Evolutionary conservation across 2,329 filamentous ascomycete genomes (phyloP).

Genomic region (Trichoderma asperellum): DNA sequence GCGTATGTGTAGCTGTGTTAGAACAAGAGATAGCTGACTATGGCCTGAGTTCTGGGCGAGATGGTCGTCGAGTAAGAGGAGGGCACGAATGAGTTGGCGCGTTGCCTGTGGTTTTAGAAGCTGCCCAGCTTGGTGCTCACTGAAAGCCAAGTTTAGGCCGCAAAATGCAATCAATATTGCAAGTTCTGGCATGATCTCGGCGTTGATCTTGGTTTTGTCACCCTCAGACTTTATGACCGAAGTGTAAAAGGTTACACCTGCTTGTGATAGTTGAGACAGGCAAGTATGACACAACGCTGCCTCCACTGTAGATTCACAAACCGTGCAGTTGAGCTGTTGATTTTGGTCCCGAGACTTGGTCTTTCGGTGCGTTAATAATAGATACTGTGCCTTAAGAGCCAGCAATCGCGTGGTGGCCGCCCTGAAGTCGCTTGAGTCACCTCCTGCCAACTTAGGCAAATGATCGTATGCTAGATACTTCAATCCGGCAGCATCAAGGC

Average conservation of each 20-base stretch:
- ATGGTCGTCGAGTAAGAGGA: conserved; percentile 55
- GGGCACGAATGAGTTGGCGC: conserved; percentile 51
- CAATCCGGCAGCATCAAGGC: conserved; percentile 47
- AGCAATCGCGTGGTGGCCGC: conserved; percentile 42
- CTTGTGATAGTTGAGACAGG: conserved; percentile 34
- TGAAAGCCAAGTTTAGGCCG: conserved; percentile 40
- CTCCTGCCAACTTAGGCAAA: conserved; percentile 40
- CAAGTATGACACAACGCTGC: conserved; percentile 33
- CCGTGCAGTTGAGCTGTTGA: conserved; percentile 34
- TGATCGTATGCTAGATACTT: conserved; percentile 46
- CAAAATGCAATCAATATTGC: conserved; percentile 44
- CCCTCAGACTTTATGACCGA: conserved; percentile 19
- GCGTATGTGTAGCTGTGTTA: conserved; percentile 56
- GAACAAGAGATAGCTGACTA: conserved; percentile 52
- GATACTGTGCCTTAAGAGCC: conserved; percentile 50
- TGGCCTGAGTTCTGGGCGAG: conserved; percentile 51
- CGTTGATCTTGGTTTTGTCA: conserved; percentile 12
- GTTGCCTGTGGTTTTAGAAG: conserved; percentile 29
- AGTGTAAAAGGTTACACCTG: conserved; percentile 33
- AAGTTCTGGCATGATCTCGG: conserved; percentile 41
- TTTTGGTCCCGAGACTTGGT: conserved; percentile 34
- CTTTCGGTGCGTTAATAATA: conserved; percentile 46
- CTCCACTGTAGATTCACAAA: conserved; percentile 34
- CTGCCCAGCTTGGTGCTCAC: background rate
- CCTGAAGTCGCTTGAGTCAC: conserved; percentile 34